Evolutionary conservation across 2,329 filamentous ascomycete genomes (phyloP).

Genomic region (Talaromyces funiculosus): DNA sequence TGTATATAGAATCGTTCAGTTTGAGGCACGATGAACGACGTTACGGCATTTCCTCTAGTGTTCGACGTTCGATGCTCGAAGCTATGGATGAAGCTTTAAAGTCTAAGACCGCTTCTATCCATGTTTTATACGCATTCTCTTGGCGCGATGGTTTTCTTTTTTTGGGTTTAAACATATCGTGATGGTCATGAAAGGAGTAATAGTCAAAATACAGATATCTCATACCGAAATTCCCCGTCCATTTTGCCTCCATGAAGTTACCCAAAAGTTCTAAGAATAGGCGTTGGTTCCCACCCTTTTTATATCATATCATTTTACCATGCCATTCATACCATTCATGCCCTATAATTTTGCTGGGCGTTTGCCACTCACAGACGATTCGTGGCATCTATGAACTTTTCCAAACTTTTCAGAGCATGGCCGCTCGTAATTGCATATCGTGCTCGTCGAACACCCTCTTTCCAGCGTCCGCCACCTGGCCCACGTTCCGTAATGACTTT

Average conservation of each 20-base stretch:
- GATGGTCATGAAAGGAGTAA: conserved; percentile 2
- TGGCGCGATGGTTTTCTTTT: conserved; percentile 9
- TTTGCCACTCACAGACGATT: conserved; percentile 44
- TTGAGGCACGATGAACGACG: conserved; percentile 71
- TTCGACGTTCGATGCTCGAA: neutral
- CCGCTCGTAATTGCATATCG: conserved; percentile 84
- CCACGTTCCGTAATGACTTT: conserved; percentile 75
- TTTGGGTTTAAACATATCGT: neutral
- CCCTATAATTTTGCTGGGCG: neutral
- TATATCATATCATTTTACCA: neutral
- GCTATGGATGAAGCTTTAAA: neutral
- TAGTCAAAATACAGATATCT: neutral
- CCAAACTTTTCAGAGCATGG: conserved; percentile 76
- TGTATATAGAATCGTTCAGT: conserved; percentile 84
- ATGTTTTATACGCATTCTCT: conserved; percentile 10
- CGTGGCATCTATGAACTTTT: conserved; percentile 75
- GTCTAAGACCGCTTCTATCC: neutral
- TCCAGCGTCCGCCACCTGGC: conserved; percentile 84
- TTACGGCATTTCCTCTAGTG: neutral
- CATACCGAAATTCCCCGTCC: neutral
- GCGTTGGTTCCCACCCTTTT: neutral
- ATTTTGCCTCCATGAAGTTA: neutral
- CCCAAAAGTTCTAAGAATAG: neutral
- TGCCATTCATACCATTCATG: neutral
- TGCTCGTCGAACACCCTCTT: conserved; percentile 83